Conservation (phyloP, 2,329 filamentous ascomycete species). For the Bretziella fagacearum region DNA sequence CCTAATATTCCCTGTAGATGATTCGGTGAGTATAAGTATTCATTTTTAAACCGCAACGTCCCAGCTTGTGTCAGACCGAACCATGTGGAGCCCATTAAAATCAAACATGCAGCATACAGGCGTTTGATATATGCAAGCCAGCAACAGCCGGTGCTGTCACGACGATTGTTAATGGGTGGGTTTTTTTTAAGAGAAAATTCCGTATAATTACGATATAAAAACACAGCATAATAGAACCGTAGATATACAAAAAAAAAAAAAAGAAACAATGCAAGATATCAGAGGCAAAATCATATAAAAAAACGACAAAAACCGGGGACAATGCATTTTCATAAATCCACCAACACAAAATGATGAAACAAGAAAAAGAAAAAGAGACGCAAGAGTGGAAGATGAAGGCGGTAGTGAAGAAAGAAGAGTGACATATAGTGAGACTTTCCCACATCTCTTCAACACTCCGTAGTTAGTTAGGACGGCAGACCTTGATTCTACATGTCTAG, state of each 20-base stretch:
- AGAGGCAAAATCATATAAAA: constrained; percentile 1
- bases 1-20: no score
- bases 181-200: no score
- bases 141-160: no score
- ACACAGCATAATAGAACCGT: no score
- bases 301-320: neutral
- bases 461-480: neutral
- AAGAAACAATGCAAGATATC: no score
- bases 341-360: neutral
- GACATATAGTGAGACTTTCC: neutral
- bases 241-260: no score
- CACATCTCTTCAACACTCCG: neutral
- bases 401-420: neutral
- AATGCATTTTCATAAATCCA: constrained; percentile 3
- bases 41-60: neutral
- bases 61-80: constrained; percentile 6
- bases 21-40: neutral
- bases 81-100: neutral
- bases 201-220: no score
- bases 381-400: neutral
- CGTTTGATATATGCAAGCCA: no score
- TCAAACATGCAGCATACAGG: constrained; percentile 2
- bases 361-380: neutral
- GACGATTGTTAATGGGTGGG: no score
- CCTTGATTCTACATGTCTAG: neutral